Percentiles rank a stretch among this genome's conserved stretches.
Evolutionary conservation across 2,329 filamentous ascomycete genomes (phyloP).

Genomic region (Penicillium vulpinum): DNA sequence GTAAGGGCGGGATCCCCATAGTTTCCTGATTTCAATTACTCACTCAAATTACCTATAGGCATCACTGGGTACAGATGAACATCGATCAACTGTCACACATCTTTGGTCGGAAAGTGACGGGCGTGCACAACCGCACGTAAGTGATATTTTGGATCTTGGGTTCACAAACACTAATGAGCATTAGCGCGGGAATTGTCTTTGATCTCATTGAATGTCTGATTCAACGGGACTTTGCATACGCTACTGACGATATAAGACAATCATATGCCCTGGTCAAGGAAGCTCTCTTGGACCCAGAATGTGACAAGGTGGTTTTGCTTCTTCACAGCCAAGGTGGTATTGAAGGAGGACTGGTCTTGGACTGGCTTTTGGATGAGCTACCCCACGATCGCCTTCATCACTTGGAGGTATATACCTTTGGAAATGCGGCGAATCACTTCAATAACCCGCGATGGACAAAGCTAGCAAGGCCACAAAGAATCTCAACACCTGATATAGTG

Average conservation of each 20-base stretch:
- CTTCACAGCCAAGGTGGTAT: conserved; percentile 78
- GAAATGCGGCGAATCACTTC: conserved; percentile 76
- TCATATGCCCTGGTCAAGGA: conserved; percentile 64
- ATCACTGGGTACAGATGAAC: conserved; percentile 66
- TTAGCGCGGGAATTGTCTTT: conserved; percentile 64
- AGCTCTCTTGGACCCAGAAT: conserved; percentile 60
- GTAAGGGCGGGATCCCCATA: conserved; percentile 45
- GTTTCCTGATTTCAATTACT: neutral
- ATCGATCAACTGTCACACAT: conserved; percentile 70
- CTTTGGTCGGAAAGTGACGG: conserved; percentile 69
- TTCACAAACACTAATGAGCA: neutral
- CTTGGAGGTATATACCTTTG: conserved; percentile 75
- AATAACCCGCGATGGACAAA: conserved; percentile 65
- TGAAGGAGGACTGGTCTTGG: conserved; percentile 69
- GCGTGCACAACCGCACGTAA: conserved; percentile 73
- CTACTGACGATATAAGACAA: conserved; percentile 63
- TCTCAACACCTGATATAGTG: neutral
- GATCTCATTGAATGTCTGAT: conserved; percentile 76
- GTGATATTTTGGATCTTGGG: neutral
- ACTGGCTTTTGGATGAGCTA: conserved; percentile 74
- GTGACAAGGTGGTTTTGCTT: conserved; percentile 71
- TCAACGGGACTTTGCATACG: conserved; percentile 72
- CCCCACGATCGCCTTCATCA: conserved; percentile 65
- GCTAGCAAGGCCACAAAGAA: conserved; percentile 35
- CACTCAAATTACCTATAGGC: neutral